These are phyloP conservation scores for Arabidopsis lyrata DNA, from an alignment of 441 rosid genomes.

Conservation along the genomic window DNA sequence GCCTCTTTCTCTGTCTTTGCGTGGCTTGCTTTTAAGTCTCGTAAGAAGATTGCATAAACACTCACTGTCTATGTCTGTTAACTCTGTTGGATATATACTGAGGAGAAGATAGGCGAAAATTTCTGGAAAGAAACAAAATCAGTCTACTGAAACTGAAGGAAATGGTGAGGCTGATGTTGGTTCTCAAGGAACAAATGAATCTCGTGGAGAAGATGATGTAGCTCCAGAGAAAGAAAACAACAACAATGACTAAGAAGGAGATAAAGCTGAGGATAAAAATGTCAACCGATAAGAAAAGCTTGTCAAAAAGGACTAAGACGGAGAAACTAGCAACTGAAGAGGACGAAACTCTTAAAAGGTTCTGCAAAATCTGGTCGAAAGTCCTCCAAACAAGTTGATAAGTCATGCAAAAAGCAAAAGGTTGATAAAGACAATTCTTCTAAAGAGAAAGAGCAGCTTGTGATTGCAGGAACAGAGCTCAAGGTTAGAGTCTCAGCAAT, in stretches of 20 bases:
- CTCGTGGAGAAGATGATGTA: slow-evolving; percentile 52
- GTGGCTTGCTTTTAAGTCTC: too few relatives aligned
- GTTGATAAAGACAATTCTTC: slow-evolving; percentile 39
- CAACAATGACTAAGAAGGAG: slow-evolving; percentile 52
- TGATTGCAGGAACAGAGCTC: slow-evolving; percentile 52
- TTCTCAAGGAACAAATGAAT: slow-evolving; percentile 50
- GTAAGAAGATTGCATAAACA: too few relatives aligned
- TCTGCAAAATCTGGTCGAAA: slow-evolving; percentile 49
- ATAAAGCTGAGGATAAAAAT: slow-evolving; percentile 50
- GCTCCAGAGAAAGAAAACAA: slow-evolving; percentile 51
- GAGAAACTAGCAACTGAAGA: slow-evolving; percentile 57
- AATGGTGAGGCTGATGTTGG: slow-evolving; percentile 58
- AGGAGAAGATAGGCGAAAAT: too few relatives aligned
- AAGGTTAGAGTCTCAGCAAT: slow-evolving; percentile 48
- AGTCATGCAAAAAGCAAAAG: slow-evolving; percentile 46
- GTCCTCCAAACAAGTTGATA: slow-evolving; percentile 56
- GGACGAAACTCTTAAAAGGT: slow-evolving; percentile 54
- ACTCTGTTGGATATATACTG: slow-evolving; percentile 29
- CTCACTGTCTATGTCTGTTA: slow-evolving; percentile 3
- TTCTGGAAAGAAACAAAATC: slow-evolving; percentile 60
- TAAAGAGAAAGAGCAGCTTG: slow-evolving; percentile 49
- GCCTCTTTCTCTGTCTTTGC: too few relatives aligned
- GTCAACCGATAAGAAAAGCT: slow-evolving; percentile 47
- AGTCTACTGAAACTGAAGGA: slow-evolving; percentile 50
- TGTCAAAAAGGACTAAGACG: slow-evolving; percentile 53